Percentiles rank a stretch among this genome's conserved stretches.
phyloP scores from a whole-genome alignment of 148 eudicot genomes.

The Arctostaphylos glauca region DNA sequence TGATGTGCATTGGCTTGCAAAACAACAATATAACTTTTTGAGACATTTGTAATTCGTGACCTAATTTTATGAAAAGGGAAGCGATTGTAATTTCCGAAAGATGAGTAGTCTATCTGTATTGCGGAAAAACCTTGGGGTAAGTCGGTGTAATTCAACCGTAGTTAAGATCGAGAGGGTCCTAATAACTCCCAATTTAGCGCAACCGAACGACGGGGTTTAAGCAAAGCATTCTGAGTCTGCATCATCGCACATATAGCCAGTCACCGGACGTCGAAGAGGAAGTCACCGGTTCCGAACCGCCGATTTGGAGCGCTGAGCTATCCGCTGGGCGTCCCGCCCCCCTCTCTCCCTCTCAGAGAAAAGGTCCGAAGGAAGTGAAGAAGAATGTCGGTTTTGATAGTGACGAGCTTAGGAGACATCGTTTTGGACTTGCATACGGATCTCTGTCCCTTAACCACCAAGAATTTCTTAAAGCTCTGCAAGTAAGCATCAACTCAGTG shows the following conservation, averaged over 20 bases:
- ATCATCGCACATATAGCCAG: background rate
- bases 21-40: no score
- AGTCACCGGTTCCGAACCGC: background rate
- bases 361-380: background rate
- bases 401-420: slow-evolving; percentile 81
- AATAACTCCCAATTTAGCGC: no score
- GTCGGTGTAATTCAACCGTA: background rate
- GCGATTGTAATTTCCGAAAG: background rate
- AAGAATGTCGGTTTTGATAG: slow-evolving; percentile 79
- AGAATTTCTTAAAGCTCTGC: slow-evolving; percentile 93
- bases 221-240: no score
- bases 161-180: background rate
- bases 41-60: no score
- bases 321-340: background rate
- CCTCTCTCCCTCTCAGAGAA: background rate
- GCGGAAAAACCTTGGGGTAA: background rate
- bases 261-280: background rate
- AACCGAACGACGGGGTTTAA: background rate
- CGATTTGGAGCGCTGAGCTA: background rate
- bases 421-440: slow-evolving; percentile 78
- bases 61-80: background rate
- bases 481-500: slow-evolving; percentile 36
- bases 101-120: background rate
- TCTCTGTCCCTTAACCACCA: slow-evolving; percentile 86
- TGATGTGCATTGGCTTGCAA: no score